Conservation (phyloP, 2,329 filamentous ascomycete genomes). For the Trichoderma sp. region DNA sequence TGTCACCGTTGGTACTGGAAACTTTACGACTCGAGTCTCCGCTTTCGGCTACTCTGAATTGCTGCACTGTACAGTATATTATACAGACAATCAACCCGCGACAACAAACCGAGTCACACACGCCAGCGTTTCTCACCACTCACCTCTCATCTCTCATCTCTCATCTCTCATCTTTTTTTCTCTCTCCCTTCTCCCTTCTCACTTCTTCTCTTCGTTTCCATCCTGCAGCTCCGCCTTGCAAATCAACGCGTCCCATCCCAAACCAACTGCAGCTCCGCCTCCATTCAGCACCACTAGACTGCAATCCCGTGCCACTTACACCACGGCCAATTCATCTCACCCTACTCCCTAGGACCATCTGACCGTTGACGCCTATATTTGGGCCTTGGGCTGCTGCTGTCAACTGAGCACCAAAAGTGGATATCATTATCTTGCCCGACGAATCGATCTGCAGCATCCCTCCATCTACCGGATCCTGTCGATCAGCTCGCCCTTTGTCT, state of each 20-base stretch:
- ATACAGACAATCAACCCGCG: conserved; percentile 18
- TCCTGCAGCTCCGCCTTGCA: not conserved
- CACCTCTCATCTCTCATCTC: not conserved
- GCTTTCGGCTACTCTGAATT: conserved; percentile 24
- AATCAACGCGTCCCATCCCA: not conserved
- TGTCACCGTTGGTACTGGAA: conserved; percentile 3
- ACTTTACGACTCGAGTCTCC: conserved; percentile 21
- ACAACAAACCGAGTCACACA: conserved; percentile 25
- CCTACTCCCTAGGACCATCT: conserved; percentile 9
- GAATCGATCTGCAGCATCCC: conserved; percentile 17
- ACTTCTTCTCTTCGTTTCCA: not conserved
- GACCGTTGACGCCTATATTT: conserved; percentile 12
- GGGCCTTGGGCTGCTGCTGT: not conserved
- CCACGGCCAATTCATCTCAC: conserved; percentile 10
- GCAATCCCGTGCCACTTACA: conserved; percentile 21
- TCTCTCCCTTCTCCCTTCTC: not conserved
- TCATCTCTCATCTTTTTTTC: not conserved
- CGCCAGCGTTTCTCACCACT: not conserved
- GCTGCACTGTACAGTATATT: not conserved
- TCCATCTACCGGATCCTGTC: conserved; percentile 19
- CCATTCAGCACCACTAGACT: conserved; percentile 13
- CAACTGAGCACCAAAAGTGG: conserved; percentile 11
- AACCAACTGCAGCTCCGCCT: conserved; percentile 13
- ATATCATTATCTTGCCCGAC: not conserved
- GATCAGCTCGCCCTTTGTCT: conserved; percentile 16